These are phyloP conservation scores for Cercospora sojina DNA, from an alignment of 2,329 filamentous ascomycete species.

Conservation along the genomic window DNA sequence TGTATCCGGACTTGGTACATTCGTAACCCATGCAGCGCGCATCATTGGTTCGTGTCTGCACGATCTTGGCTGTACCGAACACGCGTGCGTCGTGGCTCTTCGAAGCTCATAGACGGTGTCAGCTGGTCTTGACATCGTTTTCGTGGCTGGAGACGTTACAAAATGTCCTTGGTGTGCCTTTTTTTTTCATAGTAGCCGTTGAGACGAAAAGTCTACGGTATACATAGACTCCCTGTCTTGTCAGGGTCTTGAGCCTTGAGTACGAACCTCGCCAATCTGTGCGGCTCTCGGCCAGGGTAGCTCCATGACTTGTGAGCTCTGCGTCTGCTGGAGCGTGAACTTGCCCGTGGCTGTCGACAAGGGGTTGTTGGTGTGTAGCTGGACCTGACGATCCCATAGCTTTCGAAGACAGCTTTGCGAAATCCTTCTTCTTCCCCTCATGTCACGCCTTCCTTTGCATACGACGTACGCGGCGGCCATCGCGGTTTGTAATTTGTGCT, in stretches of 20 bases:
- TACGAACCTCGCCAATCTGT: constrained; percentile 5
- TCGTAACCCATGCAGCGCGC: constrained; percentile 6
- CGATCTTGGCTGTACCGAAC: constrained; percentile 20
- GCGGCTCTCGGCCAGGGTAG: not conserved
- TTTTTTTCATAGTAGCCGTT: not conserved
- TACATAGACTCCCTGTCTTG: not conserved
- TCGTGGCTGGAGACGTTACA: not conserved
- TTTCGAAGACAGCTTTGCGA: not conserved
- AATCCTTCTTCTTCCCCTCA: constrained; percentile 3
- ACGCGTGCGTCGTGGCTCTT: not conserved
- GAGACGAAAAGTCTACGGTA: not conserved
- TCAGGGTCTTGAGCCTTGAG: constrained; percentile 1
- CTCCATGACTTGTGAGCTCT: not conserved
- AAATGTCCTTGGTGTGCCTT: not conserved
- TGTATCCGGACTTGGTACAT: constrained; percentile 7
- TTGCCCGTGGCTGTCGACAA: not conserved
- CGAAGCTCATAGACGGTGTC: constrained; percentile 2
- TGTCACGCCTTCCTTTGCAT: constrained; percentile 5
- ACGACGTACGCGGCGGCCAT: not conserved
- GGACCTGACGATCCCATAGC: constrained; percentile 3
- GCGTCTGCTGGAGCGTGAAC: not conserved
- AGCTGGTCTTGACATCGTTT: not conserved
- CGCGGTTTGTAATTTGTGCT: not conserved
- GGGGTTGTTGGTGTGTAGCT: not conserved
- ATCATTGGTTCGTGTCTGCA: constrained; percentile 16